Conservation (phyloP, 2,329 filamentous ascomycete species). For the Lecanoromycetidae sp. region DNA sequence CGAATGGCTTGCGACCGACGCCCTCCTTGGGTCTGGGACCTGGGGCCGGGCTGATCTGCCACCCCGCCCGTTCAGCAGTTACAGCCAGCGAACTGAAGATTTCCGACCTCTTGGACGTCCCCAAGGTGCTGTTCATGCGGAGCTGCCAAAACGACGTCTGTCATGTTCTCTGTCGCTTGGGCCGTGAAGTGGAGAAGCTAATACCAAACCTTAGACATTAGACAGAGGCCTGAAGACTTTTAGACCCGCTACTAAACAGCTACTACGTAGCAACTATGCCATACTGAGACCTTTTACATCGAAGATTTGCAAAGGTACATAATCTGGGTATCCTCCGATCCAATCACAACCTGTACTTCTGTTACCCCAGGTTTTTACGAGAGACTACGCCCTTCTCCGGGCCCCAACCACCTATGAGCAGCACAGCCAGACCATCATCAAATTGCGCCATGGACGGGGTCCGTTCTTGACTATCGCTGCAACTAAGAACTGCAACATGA, state of each 20-base stretch:
- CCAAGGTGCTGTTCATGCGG: too few species aligned
- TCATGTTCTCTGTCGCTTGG: too few species aligned
- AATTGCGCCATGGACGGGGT: not conserved
- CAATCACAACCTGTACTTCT: conserved; percentile 2
- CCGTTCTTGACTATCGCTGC: too few species aligned
- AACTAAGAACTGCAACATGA: not conserved
- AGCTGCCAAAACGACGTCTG: too few species aligned
- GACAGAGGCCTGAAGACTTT: not conserved
- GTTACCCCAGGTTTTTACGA: conserved; percentile 12
- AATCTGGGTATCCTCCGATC: not conserved
- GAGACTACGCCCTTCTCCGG: not conserved
- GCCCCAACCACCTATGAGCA: conserved; percentile 1
- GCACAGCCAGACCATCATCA: not conserved
- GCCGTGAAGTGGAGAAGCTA: too few species aligned
- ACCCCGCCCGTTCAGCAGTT: too few species aligned
- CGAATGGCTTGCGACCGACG: conserved; percentile 4
- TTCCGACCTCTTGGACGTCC: too few species aligned
- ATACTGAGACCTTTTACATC: conserved; percentile 1
- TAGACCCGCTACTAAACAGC: conserved; percentile 1
- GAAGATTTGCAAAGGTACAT: conserved; percentile 3
- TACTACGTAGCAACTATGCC: conserved; percentile 1
- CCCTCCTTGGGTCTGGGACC: not conserved
- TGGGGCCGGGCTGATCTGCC: not conserved
- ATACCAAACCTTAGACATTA: not conserved
- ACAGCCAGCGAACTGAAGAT: too few species aligned